Base-by-base conservation (phyloP, 768 basidiomycete species). In the Suillus bovinus region DNA sequence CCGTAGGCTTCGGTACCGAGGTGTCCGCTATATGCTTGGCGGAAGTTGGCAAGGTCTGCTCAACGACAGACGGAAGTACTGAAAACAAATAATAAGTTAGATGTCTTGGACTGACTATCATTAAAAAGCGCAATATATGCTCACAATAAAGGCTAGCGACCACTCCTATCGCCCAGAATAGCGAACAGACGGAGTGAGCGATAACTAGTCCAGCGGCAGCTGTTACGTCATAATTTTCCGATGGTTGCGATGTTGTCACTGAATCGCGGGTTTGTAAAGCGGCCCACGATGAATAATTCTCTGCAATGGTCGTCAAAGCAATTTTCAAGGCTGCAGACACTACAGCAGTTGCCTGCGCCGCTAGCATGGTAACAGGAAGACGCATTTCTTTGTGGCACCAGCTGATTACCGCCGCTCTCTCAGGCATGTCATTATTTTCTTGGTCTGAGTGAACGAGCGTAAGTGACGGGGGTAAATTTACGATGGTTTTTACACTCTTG, bases 251-350 rank as follows among this genome's bases (percentile, higher is more conserved):
- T 56, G n/a, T 22, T 34, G n/a, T 34, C 33, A 16, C 33, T 7
- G 55, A 27, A 27, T 56, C 38, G 24, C 3, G 38, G 6, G 27
- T 38, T 39, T 56, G 55, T 17, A 39, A 27, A 39, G 55, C 55
- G 55, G 38, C 55, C 36, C 22, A 55, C 4, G 34, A 55, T 22
- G 24, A 10, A 0, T 9, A 27, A 39, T 24, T 13, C 17, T 56
- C 11, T 56, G 55, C 9, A 56, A 66, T 56, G 17, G 66, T 61
- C 46, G 59, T 57, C 42, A 64, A 61, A 42, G 63, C 60, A 29
- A 73, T 46, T 17, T 68, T 54, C 22, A 76, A 17, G 29, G 67
- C 61, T n/a, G 72, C 72, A 41, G 64, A 63, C 38, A 76, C 38
- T 16, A 58, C 64, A 27, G 73, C 71, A 1, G 69, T 64, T 34